Percentiles rank a stretch among this genome's conserved stretches.
phyloP scores from a whole-genome alignment of 2,329 filamentous ascomycete genomes.

The Fusarium sarcochroum region DNA sequence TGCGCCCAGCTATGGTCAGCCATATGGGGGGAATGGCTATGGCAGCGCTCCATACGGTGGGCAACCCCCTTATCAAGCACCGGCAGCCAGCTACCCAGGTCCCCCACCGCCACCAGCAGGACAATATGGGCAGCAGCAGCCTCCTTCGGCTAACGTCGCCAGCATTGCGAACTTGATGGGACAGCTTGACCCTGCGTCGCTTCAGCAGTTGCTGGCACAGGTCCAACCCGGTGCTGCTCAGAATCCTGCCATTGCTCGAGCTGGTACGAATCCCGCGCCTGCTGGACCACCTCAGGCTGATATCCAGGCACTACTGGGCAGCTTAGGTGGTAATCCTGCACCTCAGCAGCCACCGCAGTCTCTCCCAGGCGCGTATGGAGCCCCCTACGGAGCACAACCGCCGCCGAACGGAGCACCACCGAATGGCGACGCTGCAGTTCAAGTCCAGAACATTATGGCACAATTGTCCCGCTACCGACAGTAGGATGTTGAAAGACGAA shows the following conservation, averaged over 20 bases:
- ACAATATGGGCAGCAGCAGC: conserved; percentile 53
- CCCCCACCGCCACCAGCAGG: conserved; percentile 47
- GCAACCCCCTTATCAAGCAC: conserved; percentile 49
- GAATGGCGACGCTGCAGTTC: conserved; percentile 60
- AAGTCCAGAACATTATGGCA: conserved; percentile 81
- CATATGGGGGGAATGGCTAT: conserved; percentile 46
- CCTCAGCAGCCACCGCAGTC: conserved; percentile 41
- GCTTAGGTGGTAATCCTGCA: conserved; percentile 51
- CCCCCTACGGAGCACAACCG: conserved; percentile 51
- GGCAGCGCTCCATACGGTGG: conserved; percentile 53
- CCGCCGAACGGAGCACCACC: conserved; percentile 47
- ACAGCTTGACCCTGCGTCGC: conserved; percentile 75
- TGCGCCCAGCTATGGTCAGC: conserved; percentile 50
- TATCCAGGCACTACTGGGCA: conserved; percentile 63
- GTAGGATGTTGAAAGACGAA: conserved; percentile 45
- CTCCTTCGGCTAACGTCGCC: conserved; percentile 51
- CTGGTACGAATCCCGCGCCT: conserved; percentile 40
- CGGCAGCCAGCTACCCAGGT: conserved; percentile 48
- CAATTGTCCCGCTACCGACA: conserved; percentile 77
- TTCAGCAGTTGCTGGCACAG: conserved; percentile 78
- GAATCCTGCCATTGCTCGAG: conserved; percentile 27
- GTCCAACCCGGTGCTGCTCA: conserved; percentile 58
- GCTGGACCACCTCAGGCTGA: conserved; percentile 56
- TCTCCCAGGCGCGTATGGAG: conserved; percentile 45
- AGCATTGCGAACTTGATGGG: conserved; percentile 77